Percentiles rank a stretch among this genome's conserved stretches.
phyloP scores from a whole-genome alignment of 2,329 filamentous ascomycete species.

The Pseudocercospora fijiensis region DNA sequence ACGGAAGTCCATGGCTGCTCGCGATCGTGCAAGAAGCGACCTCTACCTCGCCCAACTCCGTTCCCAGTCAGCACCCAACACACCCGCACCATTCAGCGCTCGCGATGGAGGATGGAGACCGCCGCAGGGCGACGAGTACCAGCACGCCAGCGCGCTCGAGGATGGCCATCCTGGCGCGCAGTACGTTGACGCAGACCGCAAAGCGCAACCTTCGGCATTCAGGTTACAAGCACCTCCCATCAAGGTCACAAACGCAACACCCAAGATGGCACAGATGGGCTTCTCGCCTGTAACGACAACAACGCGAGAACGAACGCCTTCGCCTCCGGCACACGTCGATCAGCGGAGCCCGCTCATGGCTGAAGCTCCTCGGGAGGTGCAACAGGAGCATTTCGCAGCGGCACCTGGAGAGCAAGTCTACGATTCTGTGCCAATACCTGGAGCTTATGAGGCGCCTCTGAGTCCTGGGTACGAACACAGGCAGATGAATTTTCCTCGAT shows the following conservation, averaged over 20 bases:
- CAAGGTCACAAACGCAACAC: constrained; percentile 75
- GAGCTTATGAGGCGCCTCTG: constrained; percentile 60
- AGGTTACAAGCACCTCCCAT: constrained; percentile 73
- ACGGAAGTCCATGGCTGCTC: constrained; percentile 92
- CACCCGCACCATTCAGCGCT: constrained; percentile 62
- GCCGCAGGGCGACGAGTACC: constrained; percentile 43
- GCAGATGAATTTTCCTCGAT: constrained; percentile 20
- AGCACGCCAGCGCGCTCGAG: constrained; percentile 39
- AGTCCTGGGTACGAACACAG: constrained; percentile 24
- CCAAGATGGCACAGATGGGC: constrained; percentile 62
- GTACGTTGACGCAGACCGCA: constrained; percentile 59
- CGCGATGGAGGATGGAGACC: constrained; percentile 54
- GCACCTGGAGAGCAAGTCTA: constrained; percentile 82
- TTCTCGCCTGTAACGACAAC: constrained; percentile 53
- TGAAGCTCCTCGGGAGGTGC: constrained; percentile 45
- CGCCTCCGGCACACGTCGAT: constrained; percentile 32
- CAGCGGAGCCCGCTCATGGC: constrained; percentile 43
- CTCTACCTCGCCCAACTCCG: constrained; percentile 74
- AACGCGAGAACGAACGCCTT: constrained; percentile 26
- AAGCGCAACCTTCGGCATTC: constrained; percentile 60
- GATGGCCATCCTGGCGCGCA: constrained; percentile 49
- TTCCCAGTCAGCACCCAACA: constrained; percentile 66
- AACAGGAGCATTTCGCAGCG: constrained; percentile 64
- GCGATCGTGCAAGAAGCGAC: constrained; percentile 90
- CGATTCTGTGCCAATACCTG: constrained; percentile 82